Conservation (phyloP, 495 filamentous ascomycete genomes). For the Extremus antarcticus region DNA sequence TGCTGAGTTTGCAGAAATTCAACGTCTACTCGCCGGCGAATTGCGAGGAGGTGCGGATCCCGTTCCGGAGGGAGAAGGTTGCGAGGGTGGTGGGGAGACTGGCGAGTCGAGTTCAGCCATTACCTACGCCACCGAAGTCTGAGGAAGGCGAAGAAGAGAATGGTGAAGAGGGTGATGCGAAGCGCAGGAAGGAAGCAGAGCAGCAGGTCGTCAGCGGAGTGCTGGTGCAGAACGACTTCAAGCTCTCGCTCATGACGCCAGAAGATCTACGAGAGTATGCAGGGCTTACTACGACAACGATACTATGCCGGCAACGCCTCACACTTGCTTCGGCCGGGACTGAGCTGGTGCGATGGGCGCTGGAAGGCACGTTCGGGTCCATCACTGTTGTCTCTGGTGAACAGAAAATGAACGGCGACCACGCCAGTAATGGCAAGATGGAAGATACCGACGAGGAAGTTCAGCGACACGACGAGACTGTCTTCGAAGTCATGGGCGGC, state of each 20-base stretch:
- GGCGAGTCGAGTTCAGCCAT: slow-evolving; percentile 59
- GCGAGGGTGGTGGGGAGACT: slow-evolving; percentile 94
- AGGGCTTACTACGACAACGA: slow-evolving; percentile 83
- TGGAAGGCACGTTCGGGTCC: slow-evolving; percentile 85
- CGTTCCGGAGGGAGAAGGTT: slow-evolving; percentile 89
- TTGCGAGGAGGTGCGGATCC: slow-evolving; percentile 88
- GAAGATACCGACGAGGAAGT: slow-evolving; percentile 50
- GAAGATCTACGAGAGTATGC: slow-evolving; percentile 94
- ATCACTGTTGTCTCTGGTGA: slow-evolving; percentile 55
- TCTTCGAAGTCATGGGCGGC: slow-evolving; percentile 73
- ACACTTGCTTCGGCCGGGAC: slow-evolving; percentile 78
- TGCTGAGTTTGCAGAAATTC: slow-evolving; percentile 79
- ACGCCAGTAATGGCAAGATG: slow-evolving; percentile 30
- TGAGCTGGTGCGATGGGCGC: slow-evolving; percentile 83
- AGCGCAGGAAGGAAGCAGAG: slow-evolving; percentile 34
- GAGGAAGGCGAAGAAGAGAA: slow-evolving; percentile 12
- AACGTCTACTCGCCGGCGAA: slow-evolving; percentile 91
- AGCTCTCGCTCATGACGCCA: slow-evolving; percentile 88
- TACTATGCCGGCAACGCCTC: slow-evolving; percentile 80
- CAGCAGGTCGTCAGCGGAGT: slow-evolving; percentile 69
- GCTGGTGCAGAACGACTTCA: slow-evolving; percentile 92
- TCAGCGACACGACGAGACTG: slow-evolving; percentile 36
- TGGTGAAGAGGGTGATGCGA: slow-evolving; percentile 32
- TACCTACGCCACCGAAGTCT: slow-evolving; percentile 25
- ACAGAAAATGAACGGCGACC: slow-evolving; percentile 34